Evolutionary conservation across 768 basidiomycete genomes (phyloP).

Genomic region (Cyathus striatus): DNA sequence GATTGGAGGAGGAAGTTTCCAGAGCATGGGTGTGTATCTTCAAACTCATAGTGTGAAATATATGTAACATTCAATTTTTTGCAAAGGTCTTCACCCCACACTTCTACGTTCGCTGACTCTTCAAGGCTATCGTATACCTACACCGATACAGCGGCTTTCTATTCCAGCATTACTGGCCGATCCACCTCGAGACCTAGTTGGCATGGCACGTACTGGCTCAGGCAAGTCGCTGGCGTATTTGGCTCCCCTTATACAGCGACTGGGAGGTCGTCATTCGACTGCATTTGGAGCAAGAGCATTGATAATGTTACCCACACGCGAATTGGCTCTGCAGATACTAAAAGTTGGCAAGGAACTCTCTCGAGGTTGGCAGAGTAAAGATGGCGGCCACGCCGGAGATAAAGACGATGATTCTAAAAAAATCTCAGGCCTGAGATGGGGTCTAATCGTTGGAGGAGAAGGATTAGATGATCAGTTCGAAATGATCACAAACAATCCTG

Average conservation of each 20-base stretch:
- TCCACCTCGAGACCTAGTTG: conserved; percentile 90
- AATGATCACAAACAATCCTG: conserved; percentile 90
- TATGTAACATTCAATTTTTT: neutral
- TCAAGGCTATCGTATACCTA: conserved; percentile 93
- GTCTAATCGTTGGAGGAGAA: conserved; percentile 93
- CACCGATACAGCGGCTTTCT: conserved; percentile 89
- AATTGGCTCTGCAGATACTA: conserved; percentile 89
- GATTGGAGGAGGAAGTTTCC: conserved; percentile 91
- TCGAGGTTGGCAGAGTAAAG: conserved; percentile 65
- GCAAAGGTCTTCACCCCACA: conserved; percentile 75
- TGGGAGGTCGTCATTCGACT: conserved; percentile 75
- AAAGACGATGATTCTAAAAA: conserved; percentile 55
- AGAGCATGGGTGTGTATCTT: conserved; percentile 78
- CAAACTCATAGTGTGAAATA: neutral
- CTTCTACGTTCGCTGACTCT: conserved; percentile 81
- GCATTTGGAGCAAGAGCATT: conserved; percentile 83
- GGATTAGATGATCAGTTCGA: conserved; percentile 95
- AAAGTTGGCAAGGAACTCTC: conserved; percentile 95
- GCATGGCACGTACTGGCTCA: conserved; percentile 97
- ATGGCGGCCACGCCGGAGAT: conserved; percentile 73
- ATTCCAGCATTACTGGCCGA: conserved; percentile 81
- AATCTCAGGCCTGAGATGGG: conserved; percentile 76
- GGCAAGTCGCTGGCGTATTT: conserved; percentile 97
- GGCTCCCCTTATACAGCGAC: conserved; percentile 83
- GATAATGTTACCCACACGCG: conserved; percentile 88